Evolutionary conservation across 2,329 filamentous ascomycete genomes (phyloP), one percentile per base, ranked within the genome.

Genomic region (Onygenales sp.): DNA sequence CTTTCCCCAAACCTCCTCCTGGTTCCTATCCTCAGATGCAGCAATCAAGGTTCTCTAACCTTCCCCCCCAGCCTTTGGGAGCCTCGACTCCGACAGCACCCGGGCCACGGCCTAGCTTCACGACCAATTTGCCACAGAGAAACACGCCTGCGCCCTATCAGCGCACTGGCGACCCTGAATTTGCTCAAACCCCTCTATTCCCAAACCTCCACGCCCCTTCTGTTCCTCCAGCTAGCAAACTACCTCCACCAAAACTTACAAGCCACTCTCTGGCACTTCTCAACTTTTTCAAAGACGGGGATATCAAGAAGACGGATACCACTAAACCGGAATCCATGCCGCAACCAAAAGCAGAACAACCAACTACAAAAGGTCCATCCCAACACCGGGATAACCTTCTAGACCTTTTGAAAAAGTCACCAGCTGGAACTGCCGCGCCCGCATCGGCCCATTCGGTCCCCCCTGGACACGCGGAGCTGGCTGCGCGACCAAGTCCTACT

Each of bases 171-270:
- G 73, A 74, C 55, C 71, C 70, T 42, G 66, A 74, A 57, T 72
- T 76, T 62, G 65, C 68, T 36, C 67, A 69, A 52, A 63, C 63
- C 40, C 61, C 67, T 21, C 69, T 66, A 34, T 56, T 59, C 34
- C 57, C 64, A 42, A 64, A 66, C 42, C 51, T 67, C 49, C 70
- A 71, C 13, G 70, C 70, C n/a, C 71, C 74, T 42, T 65, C 68
- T 37, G 73, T 78, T 33, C 82, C 81, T 1, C 74, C 78, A 36
- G 78, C 81, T 65, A 81, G 59, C 63, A 78, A 79, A 50, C 63
- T 85, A 27, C 81, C 82, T 13, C 72, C 77, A 40, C 80, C 80
- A 6, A 79, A 77, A 56, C 73, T 84, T 34, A 83, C 72, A 37
- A 74, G 74, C 10, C 81, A 85, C 63, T 74, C 79, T 1, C 70